Conservation (phyloP, 2,329 filamentous ascomycete species). For the Colletotrichum sp. region DNA sequence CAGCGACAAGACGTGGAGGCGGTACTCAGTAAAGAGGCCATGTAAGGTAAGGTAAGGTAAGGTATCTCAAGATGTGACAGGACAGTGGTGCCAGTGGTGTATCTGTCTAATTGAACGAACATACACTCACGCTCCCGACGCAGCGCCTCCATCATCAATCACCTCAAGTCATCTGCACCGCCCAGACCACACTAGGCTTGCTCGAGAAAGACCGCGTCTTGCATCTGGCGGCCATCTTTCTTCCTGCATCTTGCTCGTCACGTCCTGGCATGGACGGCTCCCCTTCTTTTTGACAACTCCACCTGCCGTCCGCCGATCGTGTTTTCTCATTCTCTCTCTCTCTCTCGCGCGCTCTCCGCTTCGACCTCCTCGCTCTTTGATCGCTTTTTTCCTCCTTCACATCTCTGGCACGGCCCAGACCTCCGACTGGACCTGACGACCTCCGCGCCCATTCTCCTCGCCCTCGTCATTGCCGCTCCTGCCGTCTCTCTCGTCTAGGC, state of each 20-base stretch:
- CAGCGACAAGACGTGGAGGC: background rate
- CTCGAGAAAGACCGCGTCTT: background rate
- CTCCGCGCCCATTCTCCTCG: background rate
- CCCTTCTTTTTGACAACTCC: background rate
- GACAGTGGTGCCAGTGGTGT: background rate
- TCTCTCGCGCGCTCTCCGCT: background rate
- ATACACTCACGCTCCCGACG: background rate
- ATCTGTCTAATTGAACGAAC: background rate
- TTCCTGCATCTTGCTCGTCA: background rate
- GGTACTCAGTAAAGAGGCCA: background rate
- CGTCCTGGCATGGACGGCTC: background rate
- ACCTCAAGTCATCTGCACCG: background rate
- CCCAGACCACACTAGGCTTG: background rate
- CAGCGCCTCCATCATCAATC: background rate
- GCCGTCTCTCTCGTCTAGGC: background rate
- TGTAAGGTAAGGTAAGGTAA: background rate
- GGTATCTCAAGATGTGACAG: background rate
- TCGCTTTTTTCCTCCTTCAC: background rate
- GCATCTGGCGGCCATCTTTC: background rate
- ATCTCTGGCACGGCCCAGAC: background rate
- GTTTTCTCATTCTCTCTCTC: background rate
- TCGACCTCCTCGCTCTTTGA: background rate
- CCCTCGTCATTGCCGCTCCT: background rate
- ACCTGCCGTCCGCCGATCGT: background rate
- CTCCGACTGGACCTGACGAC: background rate